Conservation (phyloP, 1,139 yeast species). For the Ashbya aceris region DNA sequence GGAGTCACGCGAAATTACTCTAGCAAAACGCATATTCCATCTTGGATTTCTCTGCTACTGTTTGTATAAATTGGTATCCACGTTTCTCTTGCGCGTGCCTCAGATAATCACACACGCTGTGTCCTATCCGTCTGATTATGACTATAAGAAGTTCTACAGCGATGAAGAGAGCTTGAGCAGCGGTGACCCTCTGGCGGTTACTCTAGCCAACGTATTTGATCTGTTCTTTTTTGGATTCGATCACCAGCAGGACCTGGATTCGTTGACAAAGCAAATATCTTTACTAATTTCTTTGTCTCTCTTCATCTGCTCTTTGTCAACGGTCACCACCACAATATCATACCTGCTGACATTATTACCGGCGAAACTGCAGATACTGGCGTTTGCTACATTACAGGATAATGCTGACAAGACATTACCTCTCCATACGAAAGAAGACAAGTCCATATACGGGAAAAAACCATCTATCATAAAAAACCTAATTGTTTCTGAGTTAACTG, state of each 20-base stretch:
- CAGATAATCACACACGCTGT: conserved; percentile 15
- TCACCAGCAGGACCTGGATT: conserved; percentile 38
- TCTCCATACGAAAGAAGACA: conserved; percentile 8
- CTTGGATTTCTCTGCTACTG: conserved; percentile 23
- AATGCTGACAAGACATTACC: conserved; percentile 16
- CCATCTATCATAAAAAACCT: conserved; percentile 35
- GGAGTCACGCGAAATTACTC: conserved; percentile 14
- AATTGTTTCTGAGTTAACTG: conserved; percentile 59
- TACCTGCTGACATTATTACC: conserved; percentile 29
- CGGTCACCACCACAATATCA: conserved; percentile 45
- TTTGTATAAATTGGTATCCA: conserved; percentile 20
- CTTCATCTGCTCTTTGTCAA: conserved; percentile 59
- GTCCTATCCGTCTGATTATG: conserved; percentile 16
- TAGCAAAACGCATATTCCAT: conserved; percentile 17
- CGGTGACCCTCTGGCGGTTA: conserved; percentile 56
- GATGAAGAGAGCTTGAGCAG: conserved; percentile 6
- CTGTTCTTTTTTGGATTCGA: conserved; percentile 26
- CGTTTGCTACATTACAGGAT: conserved; percentile 21
- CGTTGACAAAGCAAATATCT: conserved; percentile 55
- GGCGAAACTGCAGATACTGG: conserved; percentile 21
- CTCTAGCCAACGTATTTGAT: conserved; percentile 44
- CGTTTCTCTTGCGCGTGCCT: conserved; percentile 22
- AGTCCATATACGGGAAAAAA: conserved; percentile 3
- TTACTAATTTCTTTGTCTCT: conserved; percentile 55
- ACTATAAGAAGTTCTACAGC: conserved; percentile 13